These are phyloP conservation scores for Salix exigua DNA, from an alignment of 345 rosid species.

Conservation along the genomic window DNA sequence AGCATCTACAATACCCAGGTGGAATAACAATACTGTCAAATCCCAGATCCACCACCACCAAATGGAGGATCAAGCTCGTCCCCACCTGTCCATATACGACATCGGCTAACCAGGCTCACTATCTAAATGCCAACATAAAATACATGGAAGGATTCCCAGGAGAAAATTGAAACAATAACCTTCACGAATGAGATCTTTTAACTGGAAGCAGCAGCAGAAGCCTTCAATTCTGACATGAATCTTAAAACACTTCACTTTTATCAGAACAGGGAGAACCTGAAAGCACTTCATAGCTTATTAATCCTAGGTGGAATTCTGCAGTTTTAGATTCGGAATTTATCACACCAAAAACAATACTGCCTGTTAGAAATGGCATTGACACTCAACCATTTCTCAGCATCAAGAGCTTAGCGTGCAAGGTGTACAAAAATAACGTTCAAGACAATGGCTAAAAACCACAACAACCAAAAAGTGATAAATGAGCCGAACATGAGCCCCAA, in stretches of 20 bases:
- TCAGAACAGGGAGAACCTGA: background rate
- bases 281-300: background rate
- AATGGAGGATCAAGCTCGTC: too few species aligned
- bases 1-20: background rate
- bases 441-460: background rate
- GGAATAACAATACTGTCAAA: background rate
- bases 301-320: background rate
- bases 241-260: background rate
- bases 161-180: background rate
- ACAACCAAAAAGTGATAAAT: slow-evolving; percentile 10
- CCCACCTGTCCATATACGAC: too few species aligned
- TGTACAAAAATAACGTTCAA: slow-evolving; percentile 1
- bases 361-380: background rate
- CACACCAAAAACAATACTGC: background rate
- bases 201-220: background rate
- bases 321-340: background rate
- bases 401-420: background rate
- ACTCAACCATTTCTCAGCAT: background rate
- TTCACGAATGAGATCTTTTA: background rate
- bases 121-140: too few species aligned
- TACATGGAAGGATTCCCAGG: background rate
- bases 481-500: background rate
- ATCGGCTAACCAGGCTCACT: too few species aligned
- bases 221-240: background rate
- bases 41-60: background rate